A percentile compares a stretch with the other conserved stretches of the same genome.
phyloP scores from a whole-genome alignment of 441 rosid species.

The Populus trichocarpa region DNA sequence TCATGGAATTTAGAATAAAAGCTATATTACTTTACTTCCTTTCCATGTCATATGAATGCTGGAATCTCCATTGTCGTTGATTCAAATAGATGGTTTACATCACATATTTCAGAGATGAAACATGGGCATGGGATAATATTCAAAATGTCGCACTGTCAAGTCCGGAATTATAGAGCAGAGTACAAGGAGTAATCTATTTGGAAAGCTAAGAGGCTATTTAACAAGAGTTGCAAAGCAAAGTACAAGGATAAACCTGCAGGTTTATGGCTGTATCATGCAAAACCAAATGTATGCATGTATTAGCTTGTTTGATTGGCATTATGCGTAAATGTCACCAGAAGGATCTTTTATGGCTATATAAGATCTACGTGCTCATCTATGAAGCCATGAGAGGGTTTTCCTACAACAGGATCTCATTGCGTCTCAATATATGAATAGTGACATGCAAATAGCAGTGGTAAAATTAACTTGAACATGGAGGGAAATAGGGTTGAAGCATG shows the following conservation, averaged over 20 bases:
- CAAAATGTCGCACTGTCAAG: too few species aligned
- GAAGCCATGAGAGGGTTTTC: neutral
- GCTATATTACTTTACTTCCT: too few species aligned
- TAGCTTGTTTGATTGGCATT: neutral
- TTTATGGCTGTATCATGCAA: slow-evolving; percentile 88
- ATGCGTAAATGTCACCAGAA: neutral
- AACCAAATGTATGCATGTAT: slow-evolving; percentile 6
- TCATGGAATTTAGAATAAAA: too few species aligned
- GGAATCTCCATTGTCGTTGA: too few species aligned
- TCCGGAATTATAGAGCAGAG: too few species aligned
- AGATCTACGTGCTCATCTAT: neutral
- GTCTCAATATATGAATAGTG: neutral
- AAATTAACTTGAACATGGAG: too few species aligned
- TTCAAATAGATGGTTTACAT: too few species aligned
- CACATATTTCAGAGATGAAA: too few species aligned
- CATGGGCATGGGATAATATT: too few species aligned
- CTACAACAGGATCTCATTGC: neutral
- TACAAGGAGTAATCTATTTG: too few species aligned
- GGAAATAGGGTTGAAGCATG: neutral
- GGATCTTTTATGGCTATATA: neutral
- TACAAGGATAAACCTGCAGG: slow-evolving; percentile 53
- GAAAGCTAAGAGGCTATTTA: neutral
- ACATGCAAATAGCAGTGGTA: neutral
- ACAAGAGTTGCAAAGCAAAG: slow-evolving; percentile 10
- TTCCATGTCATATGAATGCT: too few species aligned